A percentile compares a stretch with the other conserved stretches of the same genome.
Conservation (phyloP, 2,329 filamentous ascomycete species). For the Xylariaceae sp. region DNA sequence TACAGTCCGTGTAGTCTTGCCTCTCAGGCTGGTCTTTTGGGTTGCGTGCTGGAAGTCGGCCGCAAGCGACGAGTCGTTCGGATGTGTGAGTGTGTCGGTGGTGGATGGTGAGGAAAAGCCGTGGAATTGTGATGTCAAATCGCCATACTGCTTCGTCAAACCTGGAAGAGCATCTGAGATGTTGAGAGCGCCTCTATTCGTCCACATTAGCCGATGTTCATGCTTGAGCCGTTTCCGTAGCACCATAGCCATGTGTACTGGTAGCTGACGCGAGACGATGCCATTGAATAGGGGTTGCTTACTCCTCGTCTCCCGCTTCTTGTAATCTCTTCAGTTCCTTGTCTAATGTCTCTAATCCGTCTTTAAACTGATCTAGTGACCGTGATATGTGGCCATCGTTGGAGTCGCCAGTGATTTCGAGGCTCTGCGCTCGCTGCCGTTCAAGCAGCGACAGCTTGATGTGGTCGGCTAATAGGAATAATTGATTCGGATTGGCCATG, state of each 20-base stretch:
- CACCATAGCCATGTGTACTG: neutral
- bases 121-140: constrained; percentile 76
- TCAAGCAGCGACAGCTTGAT: constrained; percentile 94
- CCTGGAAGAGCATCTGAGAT: constrained; percentile 61
- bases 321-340: constrained; percentile 59
- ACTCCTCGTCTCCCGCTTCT: constrained; percentile 60
- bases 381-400: constrained; percentile 86
- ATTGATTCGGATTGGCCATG: constrained; percentile 64
- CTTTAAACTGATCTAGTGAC: constrained; percentile 78
- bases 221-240: neutral
- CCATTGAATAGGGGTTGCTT: constrained; percentile 18
- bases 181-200: constrained; percentile 41
- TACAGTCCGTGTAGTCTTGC: constrained; percentile 33
- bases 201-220: constrained; percentile 12
- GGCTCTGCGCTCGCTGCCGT: constrained; percentile 75
- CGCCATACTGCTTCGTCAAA: constrained; percentile 68
- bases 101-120: constrained; percentile 52
- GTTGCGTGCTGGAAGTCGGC: constrained; percentile 61
- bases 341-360: constrained; percentile 68
- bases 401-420: constrained; percentile 71
- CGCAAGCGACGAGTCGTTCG: constrained; percentile 59
- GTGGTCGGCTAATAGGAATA: constrained; percentile 91
- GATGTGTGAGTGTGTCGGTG: constrained; percentile 48
- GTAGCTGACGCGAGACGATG: neutral
- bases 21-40: constrained; percentile 34